Percentiles rank a stretch among this genome's conserved stretches.
phyloP scores from a whole-genome alignment of 495 filamentous ascomycete species.

The Poronia punctata region DNA sequence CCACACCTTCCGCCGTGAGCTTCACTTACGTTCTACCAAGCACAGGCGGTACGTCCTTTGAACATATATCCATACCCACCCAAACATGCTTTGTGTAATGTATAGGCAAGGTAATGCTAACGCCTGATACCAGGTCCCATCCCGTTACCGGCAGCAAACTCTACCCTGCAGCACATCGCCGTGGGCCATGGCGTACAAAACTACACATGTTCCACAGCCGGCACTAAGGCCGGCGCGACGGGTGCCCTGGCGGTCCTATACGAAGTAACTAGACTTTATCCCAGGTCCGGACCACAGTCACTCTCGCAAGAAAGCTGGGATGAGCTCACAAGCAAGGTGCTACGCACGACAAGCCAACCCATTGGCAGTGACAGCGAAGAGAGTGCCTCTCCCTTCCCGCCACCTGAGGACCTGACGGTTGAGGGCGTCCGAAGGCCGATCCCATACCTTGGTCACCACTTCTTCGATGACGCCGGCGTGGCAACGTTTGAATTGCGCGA shows the following conservation, averaged over 20 bases:
- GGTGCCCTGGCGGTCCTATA: slow-evolving; percentile 66
- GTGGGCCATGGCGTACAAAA: slow-evolving; percentile 72
- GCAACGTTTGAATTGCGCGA: slow-evolving; percentile 54
- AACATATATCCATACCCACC: not conserved
- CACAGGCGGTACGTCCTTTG: slow-evolving; percentile 21
- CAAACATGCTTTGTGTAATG: too few relatives aligned
- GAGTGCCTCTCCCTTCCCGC: slow-evolving; percentile 33
- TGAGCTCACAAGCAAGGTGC: slow-evolving; percentile 23
- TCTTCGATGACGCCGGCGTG: slow-evolving; percentile 45
- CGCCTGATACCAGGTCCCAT: slow-evolving; percentile 11
- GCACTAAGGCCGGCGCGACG: slow-evolving; percentile 25
- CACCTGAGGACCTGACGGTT: slow-evolving; percentile 25
- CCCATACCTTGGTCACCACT: slow-evolving; percentile 54
- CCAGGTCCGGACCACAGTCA: slow-evolving; percentile 22
- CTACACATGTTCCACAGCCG: slow-evolving; percentile 54
- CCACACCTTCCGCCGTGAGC: slow-evolving; percentile 6
- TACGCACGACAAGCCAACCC: slow-evolving; percentile 28
- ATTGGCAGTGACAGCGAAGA: slow-evolving; percentile 29
- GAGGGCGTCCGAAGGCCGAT: slow-evolving; percentile 22
- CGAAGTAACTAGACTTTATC: slow-evolving; percentile 47
- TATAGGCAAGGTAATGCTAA: too few relatives aligned
- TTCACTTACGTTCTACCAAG: slow-evolving; percentile 16
- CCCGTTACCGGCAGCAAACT: slow-evolving; percentile 41
- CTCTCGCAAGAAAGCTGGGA: slow-evolving; percentile 23
- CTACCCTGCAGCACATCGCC: slow-evolving; percentile 53